Evolutionary conservation across 768 basidiomycete genomes (phyloP), one percentile per base, ranked within the genome.

Genomic region (Mycena galopus): DNA sequence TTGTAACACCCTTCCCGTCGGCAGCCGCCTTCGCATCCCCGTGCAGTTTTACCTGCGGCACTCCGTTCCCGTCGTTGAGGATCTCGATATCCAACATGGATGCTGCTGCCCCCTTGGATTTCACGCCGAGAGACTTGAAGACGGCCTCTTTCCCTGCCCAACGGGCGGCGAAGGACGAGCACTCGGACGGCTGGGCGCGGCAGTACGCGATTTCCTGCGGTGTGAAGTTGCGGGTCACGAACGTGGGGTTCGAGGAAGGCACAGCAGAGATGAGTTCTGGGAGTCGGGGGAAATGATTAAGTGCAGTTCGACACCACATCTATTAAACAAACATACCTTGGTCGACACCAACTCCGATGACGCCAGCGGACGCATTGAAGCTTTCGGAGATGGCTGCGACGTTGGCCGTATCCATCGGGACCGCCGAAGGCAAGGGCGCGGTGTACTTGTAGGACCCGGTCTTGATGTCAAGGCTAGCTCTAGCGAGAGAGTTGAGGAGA

Each of bases 61-160:
- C 94, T 29, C 97, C 97, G n/a, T 87, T 86, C 51, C 86, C 85
- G 17, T 82, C 89, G 56, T 94, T 92, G 69, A 97, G 86, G 77
- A 99, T 96, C 82, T 99, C 98, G 71, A 99, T 99, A 75, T 99
- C 97, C 83, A 94, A 94, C 93, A 99, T 93, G n/a, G 93, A 87
- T 21, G 98, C 97, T 8, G 90, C 94, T 14, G 97, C 97, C 44
- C 98, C 98, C 82, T 95, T 94, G 4, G 95, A 96, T 23, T 92
- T 84, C 53, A 96, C 93, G 25, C 95, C 94, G 1, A 99, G 88
- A 6, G 96, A 94, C 85, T 99, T 99, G 92, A 99, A 98, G 65
- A 94, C 91, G 3, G 97, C 97, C 82, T 99, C 98, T 84, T 99
- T 99, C 62, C 96, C 97, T 32, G 90, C 94, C 97, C 98, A 99